Base-by-base conservation (phyloP, 768 basidiomycete species). In the Infundibulicybe gibba region DNA sequence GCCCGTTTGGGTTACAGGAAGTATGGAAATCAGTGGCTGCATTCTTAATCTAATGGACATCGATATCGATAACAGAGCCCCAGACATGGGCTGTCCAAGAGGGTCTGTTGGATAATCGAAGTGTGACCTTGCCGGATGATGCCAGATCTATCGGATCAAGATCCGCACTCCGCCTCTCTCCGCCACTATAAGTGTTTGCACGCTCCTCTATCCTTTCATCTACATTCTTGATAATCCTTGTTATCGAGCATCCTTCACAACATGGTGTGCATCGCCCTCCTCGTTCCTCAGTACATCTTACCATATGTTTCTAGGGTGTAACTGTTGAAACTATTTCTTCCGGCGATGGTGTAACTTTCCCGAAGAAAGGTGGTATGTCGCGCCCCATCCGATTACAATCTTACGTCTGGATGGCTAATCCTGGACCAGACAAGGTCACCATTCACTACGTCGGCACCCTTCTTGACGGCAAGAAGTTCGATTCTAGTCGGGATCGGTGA, bases 371-470 rank as follows among this genome's bases (percentile, higher is more conserved):
- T 51, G 88, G 90, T 87, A 57, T 44, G 85, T 74, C 9, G 37
- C 40, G 49, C 43, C 49, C 49, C 50, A 42, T 45, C 53, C 32
- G 49, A 52, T 52, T 41, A 30, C 40, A 20, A 44, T 31, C 49
- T 32, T 34, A 33, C 17, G 31, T 40, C 33, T 41, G 41, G 43
- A 59, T 60, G 40, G 50, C 21, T 57, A 40, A 53, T 44, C 61
- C 63, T 57, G 46, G 54, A 42, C 17, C 55, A 88, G 87, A 90
- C 70, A 75, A 16, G 21, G 88, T 92, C 32, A 67, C 49, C 5
- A 90, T 94, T 47, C 88, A 93, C 65, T 94, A 93, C 57, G 75
- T 83, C 38, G 92, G 89, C 17, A 89, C 76, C 16, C 76, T 92
- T 13, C 13, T 52, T 3, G 69, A 87, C 57, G 88, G 87, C 38